Base-by-base conservation (phyloP, 179 eudicot species). In the Spinacia oleracea region DNA sequence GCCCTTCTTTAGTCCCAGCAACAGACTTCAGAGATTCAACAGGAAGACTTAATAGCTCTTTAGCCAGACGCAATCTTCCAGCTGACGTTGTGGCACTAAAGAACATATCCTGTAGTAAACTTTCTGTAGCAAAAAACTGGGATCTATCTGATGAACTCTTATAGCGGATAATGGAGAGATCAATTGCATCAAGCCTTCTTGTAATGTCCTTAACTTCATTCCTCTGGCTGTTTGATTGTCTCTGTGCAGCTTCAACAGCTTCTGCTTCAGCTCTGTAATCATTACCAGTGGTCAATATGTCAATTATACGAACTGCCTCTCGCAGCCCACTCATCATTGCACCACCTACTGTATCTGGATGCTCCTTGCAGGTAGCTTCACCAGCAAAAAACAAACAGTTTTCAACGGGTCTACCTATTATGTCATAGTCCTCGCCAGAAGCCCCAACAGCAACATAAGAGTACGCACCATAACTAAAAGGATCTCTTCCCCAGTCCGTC, bases 261-360 rank as follows among this genome's bases (percentile, higher is more conserved):
- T 96, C 97, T 68, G 88, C 94, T 86, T 96, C 99, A 25, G 97
- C 98, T 60, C 88, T 91, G 84, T 82, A 90, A 84, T 96, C 97
- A 80, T 83, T 86, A 69, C 99, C 99, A 63, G 87, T 86, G 65
- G 64, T 88, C 87, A 92, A 74, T 77, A 96, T 87, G 81, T 96
- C 97, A 80, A 90, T 88, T 55, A 96, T 92, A 31, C 99, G 97
- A 73, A 94, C 97, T 58, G 99, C 97, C 86, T 96, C 99, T 42
- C 98, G 89, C 70, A 96, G 89, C 85, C 99, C 99, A 84, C 98
- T 96, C 97, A 96, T 86, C 97, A 96, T 96, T 77, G 99, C 99
- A 84, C 99, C 99, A 74, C 99, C 99, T 60, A 96, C 99, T 6
- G 99, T 96, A 78, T 96, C 99, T n/a, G 99, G 99, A 85, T 96